Percentiles rank a stretch among this genome's conserved stretches.
phyloP scores from a whole-genome alignment of 495 filamentous ascomycete species.

The Neurospora sp. region DNA sequence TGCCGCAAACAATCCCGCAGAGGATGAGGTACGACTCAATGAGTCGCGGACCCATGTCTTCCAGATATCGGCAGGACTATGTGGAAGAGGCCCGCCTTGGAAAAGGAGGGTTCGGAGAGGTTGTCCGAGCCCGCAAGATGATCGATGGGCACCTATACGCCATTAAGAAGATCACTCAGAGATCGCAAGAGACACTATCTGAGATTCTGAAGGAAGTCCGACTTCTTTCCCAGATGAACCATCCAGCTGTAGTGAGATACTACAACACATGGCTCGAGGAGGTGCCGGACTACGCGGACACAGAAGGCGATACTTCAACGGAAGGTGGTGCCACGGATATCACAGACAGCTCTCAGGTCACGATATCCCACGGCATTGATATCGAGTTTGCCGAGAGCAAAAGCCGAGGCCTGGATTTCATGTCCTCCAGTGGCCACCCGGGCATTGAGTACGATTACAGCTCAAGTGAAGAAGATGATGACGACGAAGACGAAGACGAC shows the following conservation, averaged over 20 bases:
- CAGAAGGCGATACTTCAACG: constrained; percentile 50
- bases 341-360: constrained; percentile 6
- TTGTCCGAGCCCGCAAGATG: constrained; percentile 93
- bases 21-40: constrained; percentile 42
- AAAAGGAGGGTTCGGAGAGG: constrained; percentile 91
- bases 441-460: constrained; percentile 72
- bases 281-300: constrained; percentile 38
- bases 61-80: constrained; percentile 80
- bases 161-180: constrained; percentile 88
- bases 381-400: constrained; percentile 56
- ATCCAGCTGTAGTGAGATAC: constrained; percentile 92
- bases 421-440: constrained; percentile 77
- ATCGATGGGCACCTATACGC: constrained; percentile 89
- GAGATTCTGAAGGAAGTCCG: constrained; percentile 88
- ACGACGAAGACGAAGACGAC: constrained; percentile 28
- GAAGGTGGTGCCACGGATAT: constrained; percentile 35
- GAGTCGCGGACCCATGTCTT: constrained; percentile 36
- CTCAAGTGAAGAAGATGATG: constrained; percentile 47
- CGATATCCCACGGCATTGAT: constrained; percentile 30
- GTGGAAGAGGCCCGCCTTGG: constrained; percentile 80
- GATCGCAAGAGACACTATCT: constrained; percentile 65
- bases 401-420: constrained; percentile 83
- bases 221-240: constrained; percentile 81
- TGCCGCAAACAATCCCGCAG: constrained; percentile 27
- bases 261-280: constrained; percentile 93